Evolutionary conservation across 148 eudicot genomes (phyloP).

Genomic region (Rhododendron henanense): DNA sequence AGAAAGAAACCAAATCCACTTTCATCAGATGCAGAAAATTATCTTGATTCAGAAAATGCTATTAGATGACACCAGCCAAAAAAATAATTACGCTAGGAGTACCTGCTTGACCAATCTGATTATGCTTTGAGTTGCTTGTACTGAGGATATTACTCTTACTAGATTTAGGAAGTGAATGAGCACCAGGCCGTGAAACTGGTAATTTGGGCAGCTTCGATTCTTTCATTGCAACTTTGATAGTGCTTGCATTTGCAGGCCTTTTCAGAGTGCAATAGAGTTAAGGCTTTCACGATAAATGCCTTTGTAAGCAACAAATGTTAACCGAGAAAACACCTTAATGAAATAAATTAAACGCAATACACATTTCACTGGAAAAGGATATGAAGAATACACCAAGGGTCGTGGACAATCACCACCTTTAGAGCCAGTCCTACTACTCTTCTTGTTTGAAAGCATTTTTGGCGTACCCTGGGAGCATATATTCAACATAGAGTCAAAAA

Average conservation of each 20-base stretch:
- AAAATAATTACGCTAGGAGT: neutral
- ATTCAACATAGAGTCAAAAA: conserved; percentile 5
- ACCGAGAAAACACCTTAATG: neutral
- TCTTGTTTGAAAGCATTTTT: conserved; percentile 22
- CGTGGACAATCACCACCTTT: conserved; percentile 36
- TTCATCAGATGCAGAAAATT: neutral
- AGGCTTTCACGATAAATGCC: conserved; percentile 26
- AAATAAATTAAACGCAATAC: neutral
- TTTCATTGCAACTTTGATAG: conserved; percentile 31
- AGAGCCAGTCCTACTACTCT: conserved; percentile 27
- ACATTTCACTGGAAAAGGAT: conserved; percentile 45
- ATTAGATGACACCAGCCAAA: neutral
- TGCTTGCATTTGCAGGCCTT: conserved; percentile 53
- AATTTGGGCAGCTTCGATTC: conserved; percentile 65
- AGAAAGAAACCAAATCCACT: neutral
- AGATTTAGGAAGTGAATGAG: conserved; percentile 25
- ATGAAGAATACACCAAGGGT: conserved; percentile 51
- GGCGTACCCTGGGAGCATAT: conserved; percentile 35
- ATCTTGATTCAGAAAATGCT: conserved; percentile 2
- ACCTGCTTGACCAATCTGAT: conserved; percentile 56
- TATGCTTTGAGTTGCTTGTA: conserved; percentile 33
- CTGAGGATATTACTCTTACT: conserved; percentile 26
- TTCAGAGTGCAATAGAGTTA: conserved; percentile 59
- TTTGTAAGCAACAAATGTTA: neutral
- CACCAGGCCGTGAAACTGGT: conserved; percentile 39